Evolutionary conservation across 1,284 basidiomycete species (phyloP), one percentile per base, ranked within the genome.

Genomic region (Ceratobasidium sp.): DNA sequence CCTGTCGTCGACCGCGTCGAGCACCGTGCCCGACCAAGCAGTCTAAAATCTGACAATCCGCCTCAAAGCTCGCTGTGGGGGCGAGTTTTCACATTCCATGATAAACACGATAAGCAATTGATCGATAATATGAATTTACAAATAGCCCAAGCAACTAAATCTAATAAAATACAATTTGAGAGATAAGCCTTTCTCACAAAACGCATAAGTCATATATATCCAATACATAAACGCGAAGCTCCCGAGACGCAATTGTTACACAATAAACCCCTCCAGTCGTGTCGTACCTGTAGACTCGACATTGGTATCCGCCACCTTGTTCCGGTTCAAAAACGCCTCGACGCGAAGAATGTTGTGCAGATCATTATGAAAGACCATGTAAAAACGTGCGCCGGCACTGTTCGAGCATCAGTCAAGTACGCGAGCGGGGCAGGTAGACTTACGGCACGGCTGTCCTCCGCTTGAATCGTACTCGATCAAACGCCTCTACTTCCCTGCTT

Each of bases 361-460:
- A 22, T 67, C 62, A 40, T 67, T 67, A 38, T 67, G 62, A 27
- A 67, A 67, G 10, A 50, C 38, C 49, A 67, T 67, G 62, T 67
- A 67, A 40, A 67, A 67, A 3, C 62, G 62, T 20, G 62, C 62
- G 1, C 62, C 62, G 20, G 31, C 35, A 27, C 62, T 67, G 40
- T 32, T 20, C 42, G 8, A 57, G 38, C 3, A 4, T 15, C n/a
- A 22, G n/a, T 55, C 25, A 15, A 32, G 27, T 5, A 49, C 2
- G 29, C 3, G 34, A 52, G 0, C 35, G 15, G 43, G n/a, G 34
- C 17, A 56, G 54, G 12, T 20, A 32, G 22, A 45, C 62, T 67
- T 50, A 67, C 62, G 62, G 62, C 40, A 67, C 62, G 27, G 62
- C 49, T n/a, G 62, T 67, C 13, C 50, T 49, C 34, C 62, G 62